phyloP scores from a whole-genome alignment of 73 alveolate species.

The Uronychia binucleata region DNA sequence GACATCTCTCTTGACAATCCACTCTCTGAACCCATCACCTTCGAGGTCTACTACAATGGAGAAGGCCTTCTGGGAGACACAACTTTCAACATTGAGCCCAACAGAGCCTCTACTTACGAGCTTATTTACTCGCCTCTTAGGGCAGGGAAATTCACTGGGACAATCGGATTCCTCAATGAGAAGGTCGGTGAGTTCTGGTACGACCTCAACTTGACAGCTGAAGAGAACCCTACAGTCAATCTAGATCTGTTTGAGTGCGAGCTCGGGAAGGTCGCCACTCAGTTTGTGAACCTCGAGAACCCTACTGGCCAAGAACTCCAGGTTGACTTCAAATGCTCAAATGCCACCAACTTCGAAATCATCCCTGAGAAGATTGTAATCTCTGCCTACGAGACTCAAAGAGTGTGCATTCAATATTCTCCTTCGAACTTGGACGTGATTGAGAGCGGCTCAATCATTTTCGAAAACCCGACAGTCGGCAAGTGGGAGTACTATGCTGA shows the following conservation, averaged over 20 bases:
- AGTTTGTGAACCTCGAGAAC: constrained; percentile 88
- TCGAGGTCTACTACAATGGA: constrained; percentile 92
- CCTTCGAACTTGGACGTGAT: constrained; percentile 92
- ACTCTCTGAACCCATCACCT: constrained; percentile 85
- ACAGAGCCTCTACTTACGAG: constrained; percentile 81
- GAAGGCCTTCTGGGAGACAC: constrained; percentile 93
- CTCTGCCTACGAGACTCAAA: constrained; percentile 85
- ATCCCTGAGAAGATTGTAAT: constrained; percentile 89
- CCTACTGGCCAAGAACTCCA: constrained; percentile 94
- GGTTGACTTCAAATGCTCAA: constrained; percentile 76
- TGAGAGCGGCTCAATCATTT: constrained; percentile 80
- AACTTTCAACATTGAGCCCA: constrained; percentile 80
- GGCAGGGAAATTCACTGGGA: constrained; percentile 92
- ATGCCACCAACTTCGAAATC: constrained; percentile 92
- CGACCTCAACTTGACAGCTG: constrained; percentile 88
- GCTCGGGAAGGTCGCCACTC: constrained; percentile 92
- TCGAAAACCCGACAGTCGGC: constrained; percentile 91
- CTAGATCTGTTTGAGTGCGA: constrained; percentile 91
- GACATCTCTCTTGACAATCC: constrained; percentile 95
- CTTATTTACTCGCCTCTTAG: constrained; percentile 90
- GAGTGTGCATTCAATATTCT: constrained; percentile 87
- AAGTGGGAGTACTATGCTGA: constrained; percentile 94
- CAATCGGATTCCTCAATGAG: constrained; percentile 92
- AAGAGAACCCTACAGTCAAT: constrained; percentile 86
- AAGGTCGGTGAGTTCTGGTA: constrained; percentile 98